These are phyloP conservation scores for Salix koriyanagi DNA, from an alignment of 345 rosid genomes.

Conservation along the genomic window DNA sequence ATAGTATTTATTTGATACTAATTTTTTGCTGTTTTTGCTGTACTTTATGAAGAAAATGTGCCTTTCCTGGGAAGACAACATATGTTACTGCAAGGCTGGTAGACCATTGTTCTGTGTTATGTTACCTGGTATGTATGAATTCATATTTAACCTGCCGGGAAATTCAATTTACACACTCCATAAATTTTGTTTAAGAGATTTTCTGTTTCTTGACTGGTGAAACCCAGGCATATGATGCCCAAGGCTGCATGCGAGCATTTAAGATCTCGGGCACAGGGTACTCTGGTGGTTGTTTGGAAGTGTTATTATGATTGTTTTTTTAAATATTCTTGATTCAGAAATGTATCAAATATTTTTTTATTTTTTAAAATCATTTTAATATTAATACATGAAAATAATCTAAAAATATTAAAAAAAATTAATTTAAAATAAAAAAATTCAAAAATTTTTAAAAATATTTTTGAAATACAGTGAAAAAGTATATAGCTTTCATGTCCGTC, in stretches of 20 bases:
- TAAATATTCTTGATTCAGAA: too few species aligned
- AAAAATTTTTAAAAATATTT: too few species aligned
- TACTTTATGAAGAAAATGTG: too few species aligned
- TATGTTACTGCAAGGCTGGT: constrained; percentile 93
- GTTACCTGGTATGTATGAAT: constrained; percentile 52
- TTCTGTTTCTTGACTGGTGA: constrained; percentile 44
- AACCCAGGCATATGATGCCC: constrained; percentile 75
- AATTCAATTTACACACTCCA: not conserved
- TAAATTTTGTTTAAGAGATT: not conserved
- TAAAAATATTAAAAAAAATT: too few species aligned
- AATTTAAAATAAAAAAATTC: too few species aligned
- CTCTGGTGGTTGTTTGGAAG: not conserved
- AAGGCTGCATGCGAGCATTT: constrained; percentile 67
- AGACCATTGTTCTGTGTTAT: constrained; percentile 67
- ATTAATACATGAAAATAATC: too few species aligned
- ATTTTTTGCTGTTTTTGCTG: too few species aligned
- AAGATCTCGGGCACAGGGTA: constrained; percentile 78
- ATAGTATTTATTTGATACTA: too few species aligned
- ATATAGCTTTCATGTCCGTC: not conserved
- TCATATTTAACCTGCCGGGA: not conserved
- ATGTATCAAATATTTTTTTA: too few species aligned
- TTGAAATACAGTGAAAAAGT: too few species aligned
- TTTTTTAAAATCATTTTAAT: too few species aligned
- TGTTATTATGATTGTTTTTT: too few species aligned
- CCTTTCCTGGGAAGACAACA: constrained; percentile 46